Evolutionary conservation across 2,329 filamentous ascomycete species (phyloP).

Genomic region (Apiospora arundinis): DNA sequence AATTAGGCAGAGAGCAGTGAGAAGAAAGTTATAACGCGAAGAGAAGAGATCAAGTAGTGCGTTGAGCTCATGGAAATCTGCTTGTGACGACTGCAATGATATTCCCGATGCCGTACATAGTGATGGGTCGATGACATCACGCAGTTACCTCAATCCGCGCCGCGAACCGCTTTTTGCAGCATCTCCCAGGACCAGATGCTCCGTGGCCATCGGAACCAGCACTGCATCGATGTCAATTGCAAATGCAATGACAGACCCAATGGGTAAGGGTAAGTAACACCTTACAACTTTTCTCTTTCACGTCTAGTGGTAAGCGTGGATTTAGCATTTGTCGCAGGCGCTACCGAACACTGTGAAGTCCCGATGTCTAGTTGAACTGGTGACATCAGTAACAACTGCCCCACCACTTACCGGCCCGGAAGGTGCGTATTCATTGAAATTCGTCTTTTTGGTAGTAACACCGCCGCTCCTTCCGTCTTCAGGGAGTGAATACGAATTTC

Average conservation of each 20-base stretch:
- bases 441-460: not conserved
- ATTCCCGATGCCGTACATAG: constrained; percentile 17
- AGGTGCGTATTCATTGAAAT: not conserved
- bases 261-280: not conserved
- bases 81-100: constrained; percentile 2
- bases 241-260: not conserved
- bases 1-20: not conserved
- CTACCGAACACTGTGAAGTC: not conserved
- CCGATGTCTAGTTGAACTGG: not conserved
- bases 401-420: not conserved
- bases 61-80: not conserved
- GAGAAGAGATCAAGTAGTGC: not conserved
- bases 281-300: too few relatives aligned
- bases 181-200: constrained; percentile 13
- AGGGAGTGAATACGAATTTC: too few relatives aligned
- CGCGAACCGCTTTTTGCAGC: constrained; percentile 14
- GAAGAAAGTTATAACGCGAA: not conserved
- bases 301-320: too few relatives aligned
- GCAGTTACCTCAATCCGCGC: not conserved
- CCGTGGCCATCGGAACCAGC: not conserved
- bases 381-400: constrained; percentile 5
- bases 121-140: constrained; percentile 23
- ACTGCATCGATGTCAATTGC: not conserved
- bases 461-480: not conserved
- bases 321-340: not conserved